Base-by-base conservation (phyloP, 768 basidiomycete genomes). In the Tylopilus subfusipes region DNA sequence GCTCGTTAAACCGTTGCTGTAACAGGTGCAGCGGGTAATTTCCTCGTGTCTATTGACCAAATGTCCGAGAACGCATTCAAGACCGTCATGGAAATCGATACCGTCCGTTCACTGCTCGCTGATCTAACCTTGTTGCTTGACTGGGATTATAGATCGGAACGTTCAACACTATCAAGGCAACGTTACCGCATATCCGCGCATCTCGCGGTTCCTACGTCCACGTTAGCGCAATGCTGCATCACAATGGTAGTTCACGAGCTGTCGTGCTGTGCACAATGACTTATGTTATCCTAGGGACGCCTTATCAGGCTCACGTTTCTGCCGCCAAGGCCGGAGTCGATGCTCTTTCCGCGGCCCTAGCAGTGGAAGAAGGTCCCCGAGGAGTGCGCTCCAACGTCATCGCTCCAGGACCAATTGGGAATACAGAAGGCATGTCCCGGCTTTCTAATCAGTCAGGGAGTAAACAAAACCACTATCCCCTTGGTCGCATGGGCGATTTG, bases 311-410 rank as follows among this genome's bases (percentile, higher is more conserved):
- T 9, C 96, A 98, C 64, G 93, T 96, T 13, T 92, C 91, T 13
- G 91, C 94, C 10, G 95, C 95, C 22, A 99, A 98, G 71, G 94
- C 96, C 0, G 96, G 81, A 18, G 83, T 98, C 33, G 95, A 99
- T 66, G 93, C 94, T 0, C 76, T 94, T 6, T 91, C 90, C 51
- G 78, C 80, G 2, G 93, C 91, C 3, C 72, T 98, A 25, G 93
- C 95, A 2, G 82, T 96, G 13, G 95, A 98, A 73, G 94, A 96
- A 73, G 96, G 95, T 1, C 96, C 95, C 5, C 81, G 84, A 61
- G 96, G 96, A n/a, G 84, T 98, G 19, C 85, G 95, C 43, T 90
- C 91, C 18, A 97, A 93, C 62, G 83, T 90, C 44, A 84, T 93
- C 61, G 80, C 90, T 4, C 91, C 92, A 5, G 89, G 94, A 4